Conservation (phyloP, 257 asterid species). For the Solanum chaucha region DNA sequence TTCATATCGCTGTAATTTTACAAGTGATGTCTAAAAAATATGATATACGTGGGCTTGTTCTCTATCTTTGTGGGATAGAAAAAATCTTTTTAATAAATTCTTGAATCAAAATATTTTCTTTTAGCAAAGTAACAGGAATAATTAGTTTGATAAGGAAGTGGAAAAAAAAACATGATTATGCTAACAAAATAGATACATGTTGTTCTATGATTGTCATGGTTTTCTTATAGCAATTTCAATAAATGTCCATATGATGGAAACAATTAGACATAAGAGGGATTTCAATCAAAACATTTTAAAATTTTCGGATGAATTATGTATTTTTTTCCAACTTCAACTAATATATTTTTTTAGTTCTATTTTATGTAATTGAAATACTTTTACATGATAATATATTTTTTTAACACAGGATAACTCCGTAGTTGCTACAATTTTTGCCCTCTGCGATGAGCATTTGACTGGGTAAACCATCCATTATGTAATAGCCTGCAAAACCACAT, state of each 20-base stretch:
- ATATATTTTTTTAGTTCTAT: not conserved
- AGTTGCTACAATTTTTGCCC: not conserved
- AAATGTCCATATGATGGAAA: not conserved
- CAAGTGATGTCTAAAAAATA: not conserved
- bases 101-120: accelerated
- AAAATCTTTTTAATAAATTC: accelerated
- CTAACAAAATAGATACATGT: not conserved
- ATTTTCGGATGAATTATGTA: not conserved
- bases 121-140: not conserved
- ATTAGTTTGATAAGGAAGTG: not conserved
- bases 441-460: not conserved
- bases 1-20: not conserved
- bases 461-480: not conserved
- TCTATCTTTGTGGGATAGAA: accelerated
- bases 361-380: not conserved
- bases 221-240: not conserved
- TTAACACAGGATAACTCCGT: accelerated
- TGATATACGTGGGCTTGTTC: not conserved
- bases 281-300: not conserved
- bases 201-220: not conserved
- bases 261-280: not conserved
- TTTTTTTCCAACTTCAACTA: not conserved
- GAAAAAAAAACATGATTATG: not conserved
- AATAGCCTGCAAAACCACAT: not conserved
- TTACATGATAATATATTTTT: not conserved